Base-by-base conservation (phyloP, 2,329 filamentous ascomycete genomes). In the Cytospora schulzeri region DNA sequence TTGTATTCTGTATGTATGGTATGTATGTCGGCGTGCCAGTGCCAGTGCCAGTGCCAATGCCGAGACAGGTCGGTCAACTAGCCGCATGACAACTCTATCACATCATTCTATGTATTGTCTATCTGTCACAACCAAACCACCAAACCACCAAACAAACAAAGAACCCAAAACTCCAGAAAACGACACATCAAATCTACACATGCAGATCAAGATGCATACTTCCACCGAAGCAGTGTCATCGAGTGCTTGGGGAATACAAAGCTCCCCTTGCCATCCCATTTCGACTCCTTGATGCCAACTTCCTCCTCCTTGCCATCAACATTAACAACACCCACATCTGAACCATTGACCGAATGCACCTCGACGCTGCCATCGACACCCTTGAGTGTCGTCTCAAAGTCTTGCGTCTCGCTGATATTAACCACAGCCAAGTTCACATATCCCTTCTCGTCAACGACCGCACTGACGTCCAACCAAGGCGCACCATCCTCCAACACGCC, bases 171-270 rank as follows among this genome's bases (percentile, higher is more conserved):
- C 62, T 64, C 56, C 57, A 51, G 19, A 2, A 19, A 58, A 56
- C 64, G 65, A 66, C 58, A 62, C 50, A 38, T 66, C 65, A 57
- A 11, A 45, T 56, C 9, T 60, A n/a, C n/a, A n/a, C 63, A 67
- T 55, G 60, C 63, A 35, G 69, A 48, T 22, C 11, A 19, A 12
- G 45, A 67, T 51, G 59, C 63, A 35, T 69, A 67, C 64, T 76
- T 75, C 76, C 81, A 84, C 59, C 83, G 79, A 70, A 93, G 73
- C 76, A 93, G 76, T 3, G 88, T 91, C 55, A 93, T 81, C 3
- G 88, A 91, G 73, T 89, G 85, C 78, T 87, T 91, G 1, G 82
- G 80, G 75, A 93, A 93, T 2, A 77, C 83, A 71, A 85, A 92
- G 52, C 77, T 74, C 1, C 85, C 88, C 72, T 83, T 76, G 0